Base-by-base conservation (phyloP, 768 basidiomycete species). In the Boletales sp. region DNA sequence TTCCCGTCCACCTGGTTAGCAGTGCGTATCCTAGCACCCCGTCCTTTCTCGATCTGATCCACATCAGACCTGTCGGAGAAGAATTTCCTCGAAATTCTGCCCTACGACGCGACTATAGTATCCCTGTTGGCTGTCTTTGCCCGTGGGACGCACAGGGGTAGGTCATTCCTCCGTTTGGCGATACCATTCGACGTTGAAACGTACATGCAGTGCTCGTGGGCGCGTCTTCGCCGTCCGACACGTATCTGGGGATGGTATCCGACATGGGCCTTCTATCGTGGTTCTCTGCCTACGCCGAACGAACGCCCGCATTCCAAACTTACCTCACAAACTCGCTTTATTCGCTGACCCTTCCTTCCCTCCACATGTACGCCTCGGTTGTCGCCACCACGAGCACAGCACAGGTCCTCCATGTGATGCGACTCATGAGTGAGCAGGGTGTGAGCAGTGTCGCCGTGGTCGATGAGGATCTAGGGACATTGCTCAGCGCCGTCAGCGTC, bases 401-500 rank as follows among this genome's bases (percentile, higher is more conserved):
- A 2, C 77, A 77, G 17, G 84, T 90, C 21, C 70, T 90, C 44
- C 85, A 89, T 63, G 88, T 88, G 6, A 92, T 92, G 90, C 81
- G 75, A 51, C 72, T 87, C 28, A 90, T 92, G 89, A 89, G 87
- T 58, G 87, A 89, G 53, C 79, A 86, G 60, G 90, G 90, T 19
- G 87, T 92, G 21, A 90, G 88, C 61, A 90, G 86, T 57, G 74
- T 90, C 40, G 90, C 89, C 14, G 84, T 91, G 5, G 63, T 87
- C 5, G 85, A 88, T 41, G 83, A 84, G 42, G 82, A 81, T 30
- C 73, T 65, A 3, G 82, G 85, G 5, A 74, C 68, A 40, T 66
- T 91, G 48, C 65, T 87, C 48, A 87, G 89, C 51, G 86, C 87
- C 3, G 82, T 90, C 34, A 89, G 86, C 61, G 90, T 90, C 5